Evolutionary conservation across 148 eudicot genomes (phyloP), one percentile per base, ranked within the genome.

Genomic region (Camellia sinensis): DNA sequence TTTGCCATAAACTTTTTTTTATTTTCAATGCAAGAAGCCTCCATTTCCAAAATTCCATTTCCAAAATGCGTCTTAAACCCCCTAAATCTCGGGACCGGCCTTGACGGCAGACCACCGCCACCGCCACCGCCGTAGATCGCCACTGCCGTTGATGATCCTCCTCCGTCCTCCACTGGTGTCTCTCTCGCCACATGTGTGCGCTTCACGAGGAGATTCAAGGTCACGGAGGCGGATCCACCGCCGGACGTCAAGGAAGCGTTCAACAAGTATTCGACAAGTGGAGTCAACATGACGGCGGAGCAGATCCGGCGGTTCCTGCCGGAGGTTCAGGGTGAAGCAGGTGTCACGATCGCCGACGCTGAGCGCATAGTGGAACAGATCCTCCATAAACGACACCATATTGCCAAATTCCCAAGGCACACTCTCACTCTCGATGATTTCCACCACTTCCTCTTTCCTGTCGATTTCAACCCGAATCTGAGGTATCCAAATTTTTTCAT

Each of bases 401-500:
- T 89, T 83, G 82, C 89, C 1, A 88, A 82, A 87, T 90, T 82
- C 64, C 86, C 83, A 5, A 83, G 89, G 69, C 81, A 74, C 46
- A 64, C 81, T 61, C 87, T 94, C 15, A 81, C 89, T 21, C 82
- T 94, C 22, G 98, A 94, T 0, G 98, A 94, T 80, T 94, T 94
- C 74, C 90, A 89, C 64, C 83, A 84, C 59, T 90, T 57, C 77
- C 85, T 94, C 43, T 94, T 90, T 82, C 85, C 88, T 1, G 79
- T 78, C 75, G 91, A 90, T 43, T 90, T 92, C 17, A 94, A 94
- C 48, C 89, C 96, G 63, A 59, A 37, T 70, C 91, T 56, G 74
- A 85, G 87, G 97, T 93, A 85, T 5, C 22, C 29, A 29, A 29
- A 0, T 29, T 29, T 29, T 29, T 29, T 29, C 29, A 29, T 29